These are phyloP conservation scores for Jacaranda mimosifolia DNA, from an alignment of 257 asterid genomes.

Conservation along the genomic window DNA sequence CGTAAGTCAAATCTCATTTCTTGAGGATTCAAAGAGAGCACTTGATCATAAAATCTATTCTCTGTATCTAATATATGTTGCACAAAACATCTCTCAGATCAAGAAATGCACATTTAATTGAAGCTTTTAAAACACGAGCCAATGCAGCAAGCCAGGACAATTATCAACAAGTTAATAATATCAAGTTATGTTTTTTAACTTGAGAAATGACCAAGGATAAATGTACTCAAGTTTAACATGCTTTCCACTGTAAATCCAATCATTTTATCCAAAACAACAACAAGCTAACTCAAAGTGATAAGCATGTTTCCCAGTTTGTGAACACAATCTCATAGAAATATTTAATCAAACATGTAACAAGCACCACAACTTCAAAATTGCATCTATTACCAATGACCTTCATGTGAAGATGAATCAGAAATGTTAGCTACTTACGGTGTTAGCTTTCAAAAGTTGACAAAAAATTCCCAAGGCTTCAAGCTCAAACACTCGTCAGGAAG, in stretches of 20 bases:
- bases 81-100: too few relatives aligned
- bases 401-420: not conserved
- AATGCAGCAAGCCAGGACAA: too few relatives aligned
- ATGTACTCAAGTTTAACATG: not conserved
- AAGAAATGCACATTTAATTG: too few relatives aligned
- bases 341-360: slow-evolving; percentile 15
- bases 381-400: not conserved
- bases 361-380: slow-evolving; percentile 5
- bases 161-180: too few relatives aligned
- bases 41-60: too few relatives aligned
- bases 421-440: not conserved
- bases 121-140: too few relatives aligned
- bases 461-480: not conserved
- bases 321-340: slow-evolving; percentile 1
- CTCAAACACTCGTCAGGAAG: slow-evolving; percentile 8
- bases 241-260: slow-evolving; percentile 1
- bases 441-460: slow-evolving; percentile 12
- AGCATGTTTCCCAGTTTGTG: not conserved
- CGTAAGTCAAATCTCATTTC: not conserved
- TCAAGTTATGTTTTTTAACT: not conserved
- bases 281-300: not conserved
- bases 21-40: not conserved
- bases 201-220: slow-evolving; percentile 2
- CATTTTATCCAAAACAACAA: not conserved
- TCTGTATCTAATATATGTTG: too few relatives aligned